phyloP scores from a whole-genome alignment of 306 rosid species.

The Biancaea sappan region DNA sequence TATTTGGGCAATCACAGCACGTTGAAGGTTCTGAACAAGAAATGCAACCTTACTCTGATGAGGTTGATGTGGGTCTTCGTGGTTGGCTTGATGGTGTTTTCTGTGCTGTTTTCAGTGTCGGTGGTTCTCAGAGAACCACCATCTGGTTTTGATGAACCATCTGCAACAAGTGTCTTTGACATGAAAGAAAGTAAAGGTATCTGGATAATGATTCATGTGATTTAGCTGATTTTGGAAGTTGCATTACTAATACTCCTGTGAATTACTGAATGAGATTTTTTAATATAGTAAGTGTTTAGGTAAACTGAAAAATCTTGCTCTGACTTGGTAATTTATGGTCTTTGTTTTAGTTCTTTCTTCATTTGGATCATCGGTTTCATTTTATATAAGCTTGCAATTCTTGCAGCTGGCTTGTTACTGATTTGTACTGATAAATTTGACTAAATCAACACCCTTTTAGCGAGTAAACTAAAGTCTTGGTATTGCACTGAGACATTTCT shows the following conservation, averaged over 20 bases:
- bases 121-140: conserved; percentile 60
- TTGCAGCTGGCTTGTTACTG: background rate
- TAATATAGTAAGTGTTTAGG: background rate
- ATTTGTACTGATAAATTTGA: background rate
- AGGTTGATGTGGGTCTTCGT: conserved; percentile 51
- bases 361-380: background rate
- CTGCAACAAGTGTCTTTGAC: conserved; percentile 30
- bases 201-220: background rate
- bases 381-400: background rate
- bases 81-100: conserved; percentile 47
- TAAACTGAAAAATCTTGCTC: background rate
- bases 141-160: conserved; percentile 43
- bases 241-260: background rate
- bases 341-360: conserved; percentile 8
- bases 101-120: conserved; percentile 53
- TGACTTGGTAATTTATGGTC: background rate
- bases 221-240: background rate
- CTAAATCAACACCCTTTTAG: background rate
- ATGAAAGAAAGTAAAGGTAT: conserved; percentile 39
- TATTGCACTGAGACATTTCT: background rate
- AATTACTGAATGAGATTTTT: background rate
- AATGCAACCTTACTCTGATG: conserved; percentile 40
- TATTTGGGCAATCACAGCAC: conserved; percentile 28
- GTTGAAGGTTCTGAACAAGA: conserved; percentile 41
- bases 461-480: background rate